Base-by-base conservation (phyloP, 352 stramenopile species). In the Bremia lactucae region DNA sequence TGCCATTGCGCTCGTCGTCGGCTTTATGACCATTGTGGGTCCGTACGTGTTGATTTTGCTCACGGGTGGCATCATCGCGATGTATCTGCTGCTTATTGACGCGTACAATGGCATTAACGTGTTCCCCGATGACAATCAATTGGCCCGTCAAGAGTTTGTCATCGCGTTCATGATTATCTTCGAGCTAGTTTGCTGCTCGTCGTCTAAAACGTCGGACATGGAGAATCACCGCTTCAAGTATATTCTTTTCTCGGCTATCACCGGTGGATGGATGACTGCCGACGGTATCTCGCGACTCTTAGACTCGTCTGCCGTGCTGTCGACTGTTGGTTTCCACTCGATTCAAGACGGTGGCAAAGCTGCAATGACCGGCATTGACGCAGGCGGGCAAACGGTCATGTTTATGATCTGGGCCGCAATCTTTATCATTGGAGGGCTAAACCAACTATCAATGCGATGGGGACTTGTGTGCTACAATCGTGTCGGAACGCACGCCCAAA, bases 181-280 rank as follows among this genome's bases (percentile, higher is more conserved):
- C 42, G 57, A 88, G 51, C 64, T 93, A 23, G 59, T 93, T n/a
- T 90, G 74, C 39, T 65, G 60, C 33, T 88, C 75, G 1, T 48
- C 46, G 19, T 89, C 75, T 49, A 93, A 93, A 70, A 83, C 73
- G 4, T 59, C 56, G 6, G 81, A 93, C 35, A 56, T 89, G 16
- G 81, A 93, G 57, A 90, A 87, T 66, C 81, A 93, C 62, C 78
- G 81, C 11, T 85, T 93, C 68, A 93, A 93, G 63, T 93, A 93
- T 47, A 66, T 90, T 2, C 4, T 89, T n/a, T 83, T 93, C 35
- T 76, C 75, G 21, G 54, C 68, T 4, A 49, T 87, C 18, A 69
- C 68, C 0, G 81, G 81, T 36, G 78, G 78, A 26, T 93, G 81
- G 81, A 53, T 93, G 53, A 63, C 80, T 0, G 51, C 71, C 0